Evolutionary conservation across 148 eudicot species (phyloP), one percentile per base, ranked within the genome.

Genomic region (Nepenthes gracilis): DNA sequence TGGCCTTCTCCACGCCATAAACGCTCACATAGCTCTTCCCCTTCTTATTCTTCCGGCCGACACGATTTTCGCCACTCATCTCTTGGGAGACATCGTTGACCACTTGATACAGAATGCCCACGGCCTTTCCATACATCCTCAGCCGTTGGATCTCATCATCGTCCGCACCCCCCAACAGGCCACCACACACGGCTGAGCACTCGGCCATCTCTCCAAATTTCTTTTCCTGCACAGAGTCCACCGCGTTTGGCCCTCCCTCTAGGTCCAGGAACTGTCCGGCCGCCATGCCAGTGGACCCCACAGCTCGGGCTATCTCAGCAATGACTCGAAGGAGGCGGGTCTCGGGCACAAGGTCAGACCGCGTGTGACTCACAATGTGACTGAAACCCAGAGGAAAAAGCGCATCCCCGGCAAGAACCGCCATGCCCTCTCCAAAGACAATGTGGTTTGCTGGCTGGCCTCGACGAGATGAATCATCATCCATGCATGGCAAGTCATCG

Each of bases 271-370:
- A 81, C 71, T 90, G 91, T 43, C 97, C 97, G 0, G 97, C 97
- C 0, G 84, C 95, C 97, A 90, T 90, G 33, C 97, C 97, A 1
- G 95, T 90, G 72, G 97, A 90, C 68, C 97, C 97, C 64, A 90
- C 97, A 4, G 91, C 78, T 50, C 88, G 74, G 3, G 97, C 97
- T 32, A 90, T 90, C 73, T 90, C 95, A 0, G 88, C 75, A 1
- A 90, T 74, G 65, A 90, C 95, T 2, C 66, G 70, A 33, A 90
- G 81, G 57, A 86, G 77, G 38, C 76, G 90, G 11, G 79, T 54
- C 64, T 86, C 86, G 0, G 97, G 88, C 60, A 90, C 97, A 0
- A 90, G 80, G 55, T 80, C 75, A 1, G 75, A 50, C 0, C 95
- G 86, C 10, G 97, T 90, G 64, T 82, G 77, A 36, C 95, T 68